Percentiles rank a stretch among this genome's conserved stretches.
Conservation (phyloP, 805 yeast species). For the Teunomyces aglyptinius region DNA sequence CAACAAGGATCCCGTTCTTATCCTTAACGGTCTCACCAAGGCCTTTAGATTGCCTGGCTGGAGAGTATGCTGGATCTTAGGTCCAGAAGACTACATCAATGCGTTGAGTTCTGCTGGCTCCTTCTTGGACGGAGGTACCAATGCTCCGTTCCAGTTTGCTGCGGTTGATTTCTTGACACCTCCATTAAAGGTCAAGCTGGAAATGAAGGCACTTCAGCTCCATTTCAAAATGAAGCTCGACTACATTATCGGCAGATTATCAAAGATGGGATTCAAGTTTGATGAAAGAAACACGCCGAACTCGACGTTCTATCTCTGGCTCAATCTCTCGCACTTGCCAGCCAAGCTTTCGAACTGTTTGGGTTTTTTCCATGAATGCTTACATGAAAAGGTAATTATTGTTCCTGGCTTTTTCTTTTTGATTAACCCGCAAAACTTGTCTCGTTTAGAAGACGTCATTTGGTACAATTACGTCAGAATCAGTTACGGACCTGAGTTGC, state of each 20-base stretch:
- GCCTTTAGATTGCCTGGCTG: conserved; percentile 64
- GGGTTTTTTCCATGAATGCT: conserved; percentile 62
- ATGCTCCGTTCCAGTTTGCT: conserved; percentile 60
- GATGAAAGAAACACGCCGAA: conserved; percentile 46
- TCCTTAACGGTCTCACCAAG: conserved; percentile 59
- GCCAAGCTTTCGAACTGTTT: conserved; percentile 55
- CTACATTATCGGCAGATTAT: conserved; percentile 47
- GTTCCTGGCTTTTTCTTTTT: conserved; percentile 66
- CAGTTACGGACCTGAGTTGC: conserved; percentile 59
- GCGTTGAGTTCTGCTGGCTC: conserved; percentile 60
- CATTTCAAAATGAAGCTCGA: conserved; percentile 60
- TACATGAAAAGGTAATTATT: conserved; percentile 57
- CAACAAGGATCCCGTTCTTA: conserved; percentile 56
- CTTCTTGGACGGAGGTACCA: conserved; percentile 59
- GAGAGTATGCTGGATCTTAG: conserved; percentile 63
- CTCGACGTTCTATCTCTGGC: conserved; percentile 61
- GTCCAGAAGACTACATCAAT: conserved; percentile 57
- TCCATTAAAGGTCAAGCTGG: conserved; percentile 42
- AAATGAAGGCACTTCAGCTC: conserved; percentile 56
- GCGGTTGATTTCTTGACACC: conserved; percentile 56
- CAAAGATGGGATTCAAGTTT: conserved; percentile 54
- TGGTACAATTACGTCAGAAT: conserved; percentile 60
- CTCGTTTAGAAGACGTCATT: conserved; percentile 50
- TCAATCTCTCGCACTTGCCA: conserved; percentile 53
- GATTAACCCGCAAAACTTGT: conserved; percentile 52